These are phyloP conservation scores for Chimonanthus praecox DNA, from an alignment of 164 flowering plant genomes.

Conservation along the genomic window DNA sequence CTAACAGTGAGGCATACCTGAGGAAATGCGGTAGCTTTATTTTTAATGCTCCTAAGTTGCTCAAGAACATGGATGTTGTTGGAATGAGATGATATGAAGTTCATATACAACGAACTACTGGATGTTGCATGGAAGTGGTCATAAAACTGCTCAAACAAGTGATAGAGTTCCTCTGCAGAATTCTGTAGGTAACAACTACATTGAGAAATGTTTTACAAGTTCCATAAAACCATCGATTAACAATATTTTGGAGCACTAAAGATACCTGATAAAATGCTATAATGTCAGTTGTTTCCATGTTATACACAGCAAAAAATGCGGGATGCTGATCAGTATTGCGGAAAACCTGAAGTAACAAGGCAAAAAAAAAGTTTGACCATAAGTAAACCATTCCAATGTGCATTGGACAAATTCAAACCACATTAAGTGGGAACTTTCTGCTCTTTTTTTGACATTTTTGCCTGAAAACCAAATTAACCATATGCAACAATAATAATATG, in stretches of 20 bases:
- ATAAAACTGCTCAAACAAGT: constrained; percentile 73
- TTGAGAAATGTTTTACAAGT: constrained; percentile 2
- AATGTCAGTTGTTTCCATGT: constrained; percentile 94
- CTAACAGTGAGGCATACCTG: constrained; percentile 40
- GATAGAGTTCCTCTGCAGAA: constrained; percentile 79
- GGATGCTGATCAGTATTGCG: constrained; percentile 75
- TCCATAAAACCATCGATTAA: neutral
- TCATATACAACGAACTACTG: constrained; percentile 49
- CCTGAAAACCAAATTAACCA: neutral
- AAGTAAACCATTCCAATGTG: no score
- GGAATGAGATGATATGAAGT: constrained; percentile 89
- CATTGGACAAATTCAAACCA: neutral
- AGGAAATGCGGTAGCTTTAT: constrained; percentile 53
- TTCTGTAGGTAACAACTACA: constrained; percentile 37
- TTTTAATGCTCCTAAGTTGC: constrained; percentile 57
- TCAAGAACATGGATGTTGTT: constrained; percentile 82
- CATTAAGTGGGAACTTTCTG: neutral
- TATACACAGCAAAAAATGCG: constrained; percentile 91
- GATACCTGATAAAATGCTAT: constrained; percentile 88
- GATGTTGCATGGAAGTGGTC: constrained; percentile 74
- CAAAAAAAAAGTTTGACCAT: no score
- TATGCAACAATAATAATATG: neutral
- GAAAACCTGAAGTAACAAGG: constrained; percentile 41
- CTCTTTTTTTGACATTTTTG: neutral
- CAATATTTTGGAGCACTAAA: constrained; percentile 5